Base-by-base conservation (phyloP, 208 protist species). In the Herpetomonas samuelpessoai region DNA sequence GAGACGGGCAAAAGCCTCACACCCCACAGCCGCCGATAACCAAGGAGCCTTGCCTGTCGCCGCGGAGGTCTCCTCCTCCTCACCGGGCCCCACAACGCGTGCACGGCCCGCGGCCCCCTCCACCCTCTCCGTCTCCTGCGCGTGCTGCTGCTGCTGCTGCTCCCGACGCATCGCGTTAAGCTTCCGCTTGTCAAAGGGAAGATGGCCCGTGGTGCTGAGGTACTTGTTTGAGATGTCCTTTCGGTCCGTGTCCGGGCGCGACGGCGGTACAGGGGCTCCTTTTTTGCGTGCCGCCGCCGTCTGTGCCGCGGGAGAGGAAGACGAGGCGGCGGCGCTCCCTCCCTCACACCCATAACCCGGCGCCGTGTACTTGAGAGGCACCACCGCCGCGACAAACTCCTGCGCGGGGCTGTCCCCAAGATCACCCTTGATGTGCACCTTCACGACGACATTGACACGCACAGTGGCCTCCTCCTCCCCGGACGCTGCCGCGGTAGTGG, bases 131-230 rank as follows among this genome's bases (percentile, higher is more conserved):
- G 2, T 54, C 6, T 35, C n/a, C n/a, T n/a, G n/a, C 27, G 14
- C 59, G 31, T 19, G 65, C 22, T 7, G 28, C 44, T 9, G 65
- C 29, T n/a, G 53, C 68, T n/a, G 58, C 68, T 3, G 71, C 46
- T 47, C 65, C 6, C 79, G 79, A 2, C 55, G 61, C 47, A 57
- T 58, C 19, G 66, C 56, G 39, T 79, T 79, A 24, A 76, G 38
- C 38, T 56, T 62, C 6, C 79, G 70, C 35, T 74, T 74, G 47
- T 75, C 70, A 39, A 74, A 74, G 10, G 79, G 58, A 0, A 41
- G 14, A 14, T 41, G 35, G 6, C 35, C 35, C 6, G 35, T 41
- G 35, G 9, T 41, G 35, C 35, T 41, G 9, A 41, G 35, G 14
- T 18, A 41, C 35, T 41, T 41, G 35, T 41, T 14, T 18, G 6